A percentile compares a stretch with the other conserved stretches of the same genome.
These are phyloP conservation scores for Colletotrichum sp. DNA, from an alignment of 2,329 filamentous ascomycete genomes.

Conservation along the genomic window DNA sequence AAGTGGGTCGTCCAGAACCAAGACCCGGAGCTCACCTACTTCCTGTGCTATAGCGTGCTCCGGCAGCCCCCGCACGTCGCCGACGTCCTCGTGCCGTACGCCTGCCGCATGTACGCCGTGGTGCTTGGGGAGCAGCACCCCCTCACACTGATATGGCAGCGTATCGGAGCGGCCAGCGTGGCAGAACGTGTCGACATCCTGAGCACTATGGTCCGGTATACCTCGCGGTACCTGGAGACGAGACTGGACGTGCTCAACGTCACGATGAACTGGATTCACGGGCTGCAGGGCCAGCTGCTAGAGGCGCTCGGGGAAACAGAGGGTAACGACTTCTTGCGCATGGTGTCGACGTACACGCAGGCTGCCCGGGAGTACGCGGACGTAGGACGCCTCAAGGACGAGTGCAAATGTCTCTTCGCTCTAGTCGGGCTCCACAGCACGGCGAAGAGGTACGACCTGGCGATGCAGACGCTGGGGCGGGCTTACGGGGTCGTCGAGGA, in stretches of 20 bases:
- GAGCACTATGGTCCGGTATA: not conserved
- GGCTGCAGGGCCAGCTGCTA: not conserved
- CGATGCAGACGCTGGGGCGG: not conserved
- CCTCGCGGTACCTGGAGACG: not conserved
- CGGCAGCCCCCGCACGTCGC: not conserved
- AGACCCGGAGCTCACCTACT: not conserved
- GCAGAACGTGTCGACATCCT: not conserved
- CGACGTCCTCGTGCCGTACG: not conserved
- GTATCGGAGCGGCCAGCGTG: accelerated
- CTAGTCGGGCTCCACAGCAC: not conserved
- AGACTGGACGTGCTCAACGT: not conserved
- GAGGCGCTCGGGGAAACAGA: not conserved
- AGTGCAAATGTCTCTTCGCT: not conserved
- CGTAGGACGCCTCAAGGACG: not conserved
- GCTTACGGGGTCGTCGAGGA: not conserved
- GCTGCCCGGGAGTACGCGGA: not conserved
- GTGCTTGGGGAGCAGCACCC: not conserved
- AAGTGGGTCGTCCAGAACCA: not conserved
- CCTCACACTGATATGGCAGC: not conserved
- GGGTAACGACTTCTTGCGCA: not conserved
- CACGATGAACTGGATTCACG: not conserved
- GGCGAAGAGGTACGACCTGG: not conserved
- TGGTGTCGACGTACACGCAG: not conserved
- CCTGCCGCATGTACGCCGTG: not conserved
- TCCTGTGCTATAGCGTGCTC: not conserved